Conservation (phyloP, 2,329 filamentous ascomycete species). For the Microascus cirrosus region DNA sequence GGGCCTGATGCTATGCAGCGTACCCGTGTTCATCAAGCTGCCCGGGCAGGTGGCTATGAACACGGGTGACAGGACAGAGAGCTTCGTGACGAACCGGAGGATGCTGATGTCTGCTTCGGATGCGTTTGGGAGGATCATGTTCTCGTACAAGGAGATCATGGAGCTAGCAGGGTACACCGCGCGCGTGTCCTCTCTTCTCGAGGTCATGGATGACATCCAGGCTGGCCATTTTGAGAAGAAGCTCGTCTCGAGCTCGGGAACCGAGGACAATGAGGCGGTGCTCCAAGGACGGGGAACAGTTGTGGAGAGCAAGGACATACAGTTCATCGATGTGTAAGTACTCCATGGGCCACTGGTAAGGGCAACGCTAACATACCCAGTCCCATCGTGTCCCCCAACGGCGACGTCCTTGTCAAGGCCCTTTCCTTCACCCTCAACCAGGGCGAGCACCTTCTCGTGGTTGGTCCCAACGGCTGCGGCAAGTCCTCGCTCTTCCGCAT, state of each 20-base stretch:
- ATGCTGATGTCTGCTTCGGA: slow-evolving; percentile 91
- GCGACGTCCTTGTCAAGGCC: slow-evolving; percentile 77
- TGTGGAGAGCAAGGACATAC: slow-evolving; percentile 71
- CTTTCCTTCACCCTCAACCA: slow-evolving; percentile 79
- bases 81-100: slow-evolving; percentile 86
- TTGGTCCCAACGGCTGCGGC: slow-evolving; percentile 93
- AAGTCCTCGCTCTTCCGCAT: slow-evolving; percentile 96
- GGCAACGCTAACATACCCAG: slow-evolving; percentile 18
- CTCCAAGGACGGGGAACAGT: slow-evolving; percentile 73
- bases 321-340: slow-evolving; percentile 68
- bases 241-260: slow-evolving; percentile 78
- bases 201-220: slow-evolving; percentile 90
- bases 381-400: slow-evolving; percentile 93
- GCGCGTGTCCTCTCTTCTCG: slow-evolving; percentile 75
- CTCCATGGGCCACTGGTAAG: not conserved
- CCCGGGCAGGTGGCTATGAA: slow-evolving; percentile 54
- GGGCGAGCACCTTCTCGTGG: slow-evolving; percentile 85
- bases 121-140: slow-evolving; percentile 92
- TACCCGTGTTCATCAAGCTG: slow-evolving; percentile 91
- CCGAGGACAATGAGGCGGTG: slow-evolving; percentile 70
- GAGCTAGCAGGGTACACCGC: slow-evolving; percentile 93
- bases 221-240: slow-evolving; percentile 92
- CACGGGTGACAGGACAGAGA: slow-evolving; percentile 62
- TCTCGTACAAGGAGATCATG: slow-evolving; percentile 94
- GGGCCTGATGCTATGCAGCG: slow-evolving; percentile 81